Evolutionary conservation across 2,329 filamentous ascomycete genomes (phyloP), one percentile per base, ranked within the genome.

Genomic region (Fusarium sp.): DNA sequence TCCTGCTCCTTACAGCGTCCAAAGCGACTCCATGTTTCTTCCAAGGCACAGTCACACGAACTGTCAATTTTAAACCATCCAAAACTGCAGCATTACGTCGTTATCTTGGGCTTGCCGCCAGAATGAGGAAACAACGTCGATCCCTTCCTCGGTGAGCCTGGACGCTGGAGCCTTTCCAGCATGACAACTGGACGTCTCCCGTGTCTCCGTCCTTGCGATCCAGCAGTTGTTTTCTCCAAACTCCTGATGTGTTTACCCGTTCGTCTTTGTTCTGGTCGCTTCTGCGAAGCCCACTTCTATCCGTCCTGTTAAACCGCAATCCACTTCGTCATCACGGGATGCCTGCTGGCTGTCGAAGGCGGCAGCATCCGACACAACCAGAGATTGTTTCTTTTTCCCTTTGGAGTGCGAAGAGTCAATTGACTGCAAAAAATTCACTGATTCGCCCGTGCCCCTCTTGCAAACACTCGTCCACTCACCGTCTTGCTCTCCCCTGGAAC

Each of bases 11-110:
- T 68, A 51, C 42, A 58, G 36, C 27, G 60, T 33, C 35, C 67
- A 69, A 66, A 62, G 51, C 14, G 62, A 74, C 14, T 20, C 46
- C 44, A 9, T 29, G 31, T 56, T 24, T 57, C 44, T 71, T 64
- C 56, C 62, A 66, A 67, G 61, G 38, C 71, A 71, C 55, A 51
- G 35, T 62, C 40, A 55, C 51, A n/a, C 53, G 42, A 66, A 60
- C 56, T 63, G 70, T 73, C 59, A 71, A 53, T 40, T 44, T 60
- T 46, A 35, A 60, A 38, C 40, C 40, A 36, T 29, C 59, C 51
- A 38, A 64, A 35, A 49, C 62, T 75, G 75, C 64, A 73, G 46
- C 62, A 77, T 76, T 77, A 77, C 74, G 74, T 75, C 74, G 74
- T 57, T 64, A 27, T 64, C 38, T 42, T 62, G 35, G 42, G 31